These are phyloP conservation scores for Melastoma candidum DNA, from an alignment of 441 rosid species.

Conservation along the genomic window DNA sequence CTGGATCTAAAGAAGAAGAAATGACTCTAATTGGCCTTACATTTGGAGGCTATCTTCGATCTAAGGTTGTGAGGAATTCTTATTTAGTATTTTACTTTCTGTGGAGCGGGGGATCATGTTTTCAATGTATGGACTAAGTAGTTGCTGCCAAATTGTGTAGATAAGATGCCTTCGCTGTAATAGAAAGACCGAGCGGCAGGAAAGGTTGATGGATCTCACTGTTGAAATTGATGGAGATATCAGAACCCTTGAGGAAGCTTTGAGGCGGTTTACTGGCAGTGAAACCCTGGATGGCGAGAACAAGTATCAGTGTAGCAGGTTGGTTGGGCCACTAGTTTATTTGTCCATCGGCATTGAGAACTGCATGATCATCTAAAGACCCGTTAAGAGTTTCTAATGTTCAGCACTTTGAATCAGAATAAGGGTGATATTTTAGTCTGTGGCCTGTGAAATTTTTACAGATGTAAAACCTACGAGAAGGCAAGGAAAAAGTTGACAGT, in stretches of 20 bases:
- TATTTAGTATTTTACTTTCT: not conserved
- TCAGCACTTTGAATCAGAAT: not conserved
- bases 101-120: too few species aligned
- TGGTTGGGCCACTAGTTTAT: conserved; percentile 9
- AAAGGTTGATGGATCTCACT: conserved; percentile 95
- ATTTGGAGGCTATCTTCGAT: conserved; percentile 89
- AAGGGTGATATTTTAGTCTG: conserved; percentile 2
- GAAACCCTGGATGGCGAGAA: conserved; percentile 96
- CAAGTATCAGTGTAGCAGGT: conserved; percentile 90
- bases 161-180: conserved; percentile 85
- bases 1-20: conserved; percentile 56
- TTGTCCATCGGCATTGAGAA: not conserved
- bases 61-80: conserved; percentile 45
- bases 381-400: not conserved
- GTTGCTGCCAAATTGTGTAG: conserved; percentile 22
- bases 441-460: conserved; percentile 19
- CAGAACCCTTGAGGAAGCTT: conserved; percentile 83
- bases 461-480: conserved; percentile 82
- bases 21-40: conserved; percentile 77
- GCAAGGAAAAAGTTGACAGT: conserved; percentile 89
- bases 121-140: too few species aligned
- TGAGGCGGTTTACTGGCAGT: conserved; percentile 60
- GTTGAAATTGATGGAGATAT: conserved; percentile 93
- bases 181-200: conserved; percentile 70
- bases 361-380: not conserved